Conservation (phyloP, 2,329 filamentous ascomycete genomes). For the Colletotrichum simmondsii region DNA sequence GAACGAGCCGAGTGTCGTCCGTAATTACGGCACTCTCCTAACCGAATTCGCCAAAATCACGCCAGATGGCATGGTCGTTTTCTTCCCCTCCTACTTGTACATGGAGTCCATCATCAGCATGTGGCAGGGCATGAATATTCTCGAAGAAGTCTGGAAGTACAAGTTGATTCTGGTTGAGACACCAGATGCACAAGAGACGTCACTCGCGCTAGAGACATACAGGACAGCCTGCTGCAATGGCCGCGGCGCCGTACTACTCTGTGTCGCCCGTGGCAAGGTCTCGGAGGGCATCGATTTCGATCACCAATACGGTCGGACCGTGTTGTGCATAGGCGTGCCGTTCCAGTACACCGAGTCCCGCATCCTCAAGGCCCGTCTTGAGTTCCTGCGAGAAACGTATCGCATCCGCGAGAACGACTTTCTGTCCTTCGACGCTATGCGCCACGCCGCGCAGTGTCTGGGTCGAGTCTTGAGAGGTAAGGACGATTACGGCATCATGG, state of each 20-base stretch:
- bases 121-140: slow-evolving; percentile 98
- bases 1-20: slow-evolving; percentile 95
- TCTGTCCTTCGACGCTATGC: slow-evolving; percentile 98
- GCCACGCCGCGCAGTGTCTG: slow-evolving; percentile 96
- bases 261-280: slow-evolving; percentile 96
- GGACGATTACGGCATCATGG: slow-evolving; percentile 99
- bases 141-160: slow-evolving; percentile 99
- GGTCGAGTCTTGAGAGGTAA: slow-evolving; percentile 95
- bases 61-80: slow-evolving; percentile 97
- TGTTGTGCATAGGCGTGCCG: slow-evolving; percentile 95
- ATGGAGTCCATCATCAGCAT: slow-evolving; percentile 99
- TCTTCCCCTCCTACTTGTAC: slow-evolving; percentile 98
- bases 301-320: slow-evolving; percentile 96
- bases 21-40: slow-evolving; percentile 93
- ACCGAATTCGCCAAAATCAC: slow-evolving; percentile 97
- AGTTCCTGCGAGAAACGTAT: slow-evolving; percentile 97
- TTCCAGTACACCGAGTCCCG: slow-evolving; percentile 99
- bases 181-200: slow-evolving; percentile 96
- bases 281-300: slow-evolving; percentile 99
- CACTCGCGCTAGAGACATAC: slow-evolving; percentile 94
- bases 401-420: slow-evolving; percentile 98
- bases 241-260: slow-evolving; percentile 90
- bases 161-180: slow-evolving; percentile 98
- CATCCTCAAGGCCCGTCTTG: slow-evolving; percentile 93
- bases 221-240: slow-evolving; percentile 98